These are phyloP conservation scores for Oehlia diaphana DNA, from an alignment of 192 early-diverging fungal genomes.

Conservation along the genomic window DNA sequence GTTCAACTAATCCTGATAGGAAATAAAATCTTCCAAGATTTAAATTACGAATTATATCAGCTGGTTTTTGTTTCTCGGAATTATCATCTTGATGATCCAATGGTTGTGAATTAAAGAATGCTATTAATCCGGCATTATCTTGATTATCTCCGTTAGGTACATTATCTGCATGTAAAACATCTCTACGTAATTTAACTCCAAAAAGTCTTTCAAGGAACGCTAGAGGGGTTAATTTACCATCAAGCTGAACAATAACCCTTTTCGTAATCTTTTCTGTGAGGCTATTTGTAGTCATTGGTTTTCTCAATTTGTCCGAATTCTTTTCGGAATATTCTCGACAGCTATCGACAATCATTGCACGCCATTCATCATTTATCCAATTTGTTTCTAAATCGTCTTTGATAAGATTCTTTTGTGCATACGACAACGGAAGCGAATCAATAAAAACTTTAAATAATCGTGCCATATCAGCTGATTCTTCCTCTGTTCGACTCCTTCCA, in stretches of 20 bases:
- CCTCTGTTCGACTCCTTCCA: slow-evolving; percentile 8
- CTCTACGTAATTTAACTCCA: slow-evolving; percentile 12
- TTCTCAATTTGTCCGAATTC: not conserved
- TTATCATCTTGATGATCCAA: not conserved
- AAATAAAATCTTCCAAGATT: slow-evolving; percentile 19
- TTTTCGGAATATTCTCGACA: not conserved
- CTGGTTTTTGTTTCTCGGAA: not conserved
- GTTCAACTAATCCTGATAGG: not conserved
- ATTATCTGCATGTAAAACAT: slow-evolving; percentile 9
- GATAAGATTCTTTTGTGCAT: not conserved
- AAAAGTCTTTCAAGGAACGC: slow-evolving; percentile 17
- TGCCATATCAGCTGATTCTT: not conserved
- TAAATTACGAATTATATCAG: not conserved
- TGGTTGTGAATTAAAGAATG: not conserved
- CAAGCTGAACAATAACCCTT: not conserved
- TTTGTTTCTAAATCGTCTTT: slow-evolving; percentile 8
- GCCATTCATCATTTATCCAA: slow-evolving; percentile 10
- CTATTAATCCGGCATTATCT: not conserved
- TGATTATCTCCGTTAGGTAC: not conserved
- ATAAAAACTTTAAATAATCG: slow-evolving; percentile 10
- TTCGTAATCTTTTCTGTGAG: not conserved
- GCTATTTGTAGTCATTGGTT: slow-evolving; percentile 11
- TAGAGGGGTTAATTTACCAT: slow-evolving; percentile 11
- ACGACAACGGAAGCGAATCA: not conserved
- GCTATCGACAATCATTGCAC: not conserved